Percentiles rank a stretch among this genome's conserved stretches.
Evolutionary conservation across 257 asterid species (phyloP).

Genomic region (Vinca minor): DNA sequence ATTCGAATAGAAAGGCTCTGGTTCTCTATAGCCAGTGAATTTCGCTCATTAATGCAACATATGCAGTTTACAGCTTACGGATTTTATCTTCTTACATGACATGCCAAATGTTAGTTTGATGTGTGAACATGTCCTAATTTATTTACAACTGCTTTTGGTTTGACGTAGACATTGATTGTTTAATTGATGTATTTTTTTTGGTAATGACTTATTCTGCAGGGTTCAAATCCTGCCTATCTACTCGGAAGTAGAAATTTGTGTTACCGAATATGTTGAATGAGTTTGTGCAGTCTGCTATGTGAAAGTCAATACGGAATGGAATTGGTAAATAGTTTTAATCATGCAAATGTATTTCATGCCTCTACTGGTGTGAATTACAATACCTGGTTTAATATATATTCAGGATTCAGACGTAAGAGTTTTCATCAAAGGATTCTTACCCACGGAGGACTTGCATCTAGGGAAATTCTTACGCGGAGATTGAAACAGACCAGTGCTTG

Average conservation of each 20-base stretch:
- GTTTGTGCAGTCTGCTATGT: constrained; percentile 1
- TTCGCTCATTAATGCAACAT: neutral
- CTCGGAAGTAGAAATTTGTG: neutral
- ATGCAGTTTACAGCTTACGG: neutral
- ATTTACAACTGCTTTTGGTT: neutral
- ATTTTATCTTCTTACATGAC: neutral
- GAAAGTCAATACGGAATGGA: constrained; percentile 18
- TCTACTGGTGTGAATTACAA: constrained; percentile 1
- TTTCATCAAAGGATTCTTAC: constrained; percentile 8
- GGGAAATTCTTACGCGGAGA: constrained; percentile 6
- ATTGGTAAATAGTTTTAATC: constrained; percentile 12
- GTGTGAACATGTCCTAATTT: neutral
- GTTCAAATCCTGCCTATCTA: no score
- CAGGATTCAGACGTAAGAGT: constrained; percentile 6
- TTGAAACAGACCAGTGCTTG: constrained; percentile 10
- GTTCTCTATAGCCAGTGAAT: neutral
- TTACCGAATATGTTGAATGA: constrained; percentile 4
- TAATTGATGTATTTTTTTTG: neutral
- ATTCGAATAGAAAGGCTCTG: neutral
- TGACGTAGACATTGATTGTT: neutral
- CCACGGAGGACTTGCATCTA: constrained; percentile 6
- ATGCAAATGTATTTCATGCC: constrained; percentile 9
- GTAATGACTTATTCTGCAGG: constrained; percentile 1
- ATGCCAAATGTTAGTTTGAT: neutral
- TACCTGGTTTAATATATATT: neutral